Evolutionary conservation across 2,329 filamentous ascomycete genomes (phyloP), one percentile per base, ranked within the genome.

Genomic region (Albophoma yamanashiensis): DNA sequence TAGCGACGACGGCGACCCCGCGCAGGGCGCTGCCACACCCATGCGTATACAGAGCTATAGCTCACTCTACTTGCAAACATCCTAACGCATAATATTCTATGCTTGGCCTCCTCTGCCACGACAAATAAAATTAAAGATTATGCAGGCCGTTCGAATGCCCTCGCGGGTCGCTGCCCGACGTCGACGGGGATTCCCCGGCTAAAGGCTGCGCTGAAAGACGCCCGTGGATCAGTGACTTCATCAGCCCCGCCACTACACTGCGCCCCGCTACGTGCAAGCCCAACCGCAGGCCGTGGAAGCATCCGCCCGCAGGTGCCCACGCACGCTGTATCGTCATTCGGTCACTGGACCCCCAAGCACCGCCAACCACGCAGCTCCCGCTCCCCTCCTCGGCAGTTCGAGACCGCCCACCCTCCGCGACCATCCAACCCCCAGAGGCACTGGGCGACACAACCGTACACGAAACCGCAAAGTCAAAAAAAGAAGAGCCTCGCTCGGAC

Each of bases 181-280:
- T 43, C 40, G 40, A n/a, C 40, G 40, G 40, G 20, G 17, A n/a
- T n/a, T 43, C 20, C 17, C 40, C 40, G 40, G 40, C 40, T 9
- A 47, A 25, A 42, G 40, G 40, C 9, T 31, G 42, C 9, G 20
- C n/a, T n/a, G n/a, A n/a, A n/a, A n/a, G n/a, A n/a, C n/a, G n/a
- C 25, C 8, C 17, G 11, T 4, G 50, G 50, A 12, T 17, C 47
- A 31, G 50, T n/a, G 31, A 36, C 50, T 36, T 53, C 50, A 52
- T n/a, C 38, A 25, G 11, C 55, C 56, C 56, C 56, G 56, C 42
- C 56, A 58, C 47, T 27, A 36, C 56, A 52, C 20, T 39, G 56
- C 34, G 36, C 56, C 56, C 56, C 56, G 56, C 56, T 58, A 58
- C 56, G n/a, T 58, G 56, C 56, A 52, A 58, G 56, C 39, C 14